Percentiles rank a stretch among this genome's conserved stretches.
Conservation (phyloP, 805 yeast genomes). For the Monosporozyma siamensis region DNA sequence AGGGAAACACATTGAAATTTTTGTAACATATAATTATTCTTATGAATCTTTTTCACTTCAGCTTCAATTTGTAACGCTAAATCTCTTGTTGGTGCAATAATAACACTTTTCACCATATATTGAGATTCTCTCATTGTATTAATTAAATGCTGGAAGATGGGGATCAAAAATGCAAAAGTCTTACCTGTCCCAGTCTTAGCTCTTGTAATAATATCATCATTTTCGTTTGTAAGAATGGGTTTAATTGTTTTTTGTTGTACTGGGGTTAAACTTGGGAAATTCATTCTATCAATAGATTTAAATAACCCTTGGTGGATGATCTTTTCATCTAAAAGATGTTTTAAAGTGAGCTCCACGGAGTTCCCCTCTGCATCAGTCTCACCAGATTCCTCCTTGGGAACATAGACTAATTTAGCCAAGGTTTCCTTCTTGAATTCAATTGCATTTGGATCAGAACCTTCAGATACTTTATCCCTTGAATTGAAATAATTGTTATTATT, state of each 20-base stretch:
- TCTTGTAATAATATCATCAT: slow-evolving; percentile 63
- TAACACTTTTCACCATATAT: slow-evolving; percentile 46
- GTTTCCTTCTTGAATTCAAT: slow-evolving; percentile 8
- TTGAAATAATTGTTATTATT: too few relatives aligned
- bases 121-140: slow-evolving; percentile 24
- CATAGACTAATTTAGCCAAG: slow-evolving; percentile 15
- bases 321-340: slow-evolving; percentile 23
- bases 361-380: slow-evolving; percentile 1
- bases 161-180: slow-evolving; percentile 81
- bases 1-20: slow-evolving; percentile 39
- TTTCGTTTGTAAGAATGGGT: slow-evolving; percentile 43
- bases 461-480: background rate
- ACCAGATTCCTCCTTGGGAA: slow-evolving; percentile 3
- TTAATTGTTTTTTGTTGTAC: slow-evolving; percentile 59
- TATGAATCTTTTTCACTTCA: slow-evolving; percentile 45
- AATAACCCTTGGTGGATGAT: slow-evolving; percentile 24
- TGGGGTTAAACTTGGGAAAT: slow-evolving; percentile 49
- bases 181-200: slow-evolving; percentile 97
- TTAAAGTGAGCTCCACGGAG: slow-evolving; percentile 20
- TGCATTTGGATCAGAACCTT: slow-evolving; percentile 5
- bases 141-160: slow-evolving; percentile 52
- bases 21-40: slow-evolving; percentile 19
- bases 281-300: slow-evolving; percentile 34
- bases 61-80: slow-evolving; percentile 72
- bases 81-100: slow-evolving; percentile 87